Evolutionary conservation across 2,329 filamentous ascomycete species (phyloP).

Genomic region (Penicillium paneum): DNA sequence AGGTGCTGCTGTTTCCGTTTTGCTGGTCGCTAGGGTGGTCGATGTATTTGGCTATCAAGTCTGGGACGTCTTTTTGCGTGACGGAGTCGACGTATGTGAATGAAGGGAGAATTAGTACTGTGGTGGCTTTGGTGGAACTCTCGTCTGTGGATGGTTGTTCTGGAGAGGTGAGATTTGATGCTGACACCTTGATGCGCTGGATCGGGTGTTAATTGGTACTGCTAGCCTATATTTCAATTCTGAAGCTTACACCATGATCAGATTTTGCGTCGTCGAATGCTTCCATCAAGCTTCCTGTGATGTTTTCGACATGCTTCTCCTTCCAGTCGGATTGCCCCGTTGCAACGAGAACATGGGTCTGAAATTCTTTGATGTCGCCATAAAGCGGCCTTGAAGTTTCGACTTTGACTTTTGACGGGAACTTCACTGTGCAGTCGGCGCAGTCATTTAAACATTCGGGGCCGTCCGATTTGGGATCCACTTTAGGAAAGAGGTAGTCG

Average conservation of each 20-base stretch:
- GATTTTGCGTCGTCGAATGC: slow-evolving; percentile 51
- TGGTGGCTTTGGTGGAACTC: slow-evolving; percentile 53
- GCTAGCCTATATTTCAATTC: neutral
- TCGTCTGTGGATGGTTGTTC: slow-evolving; percentile 11
- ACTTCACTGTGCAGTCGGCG: slow-evolving; percentile 37
- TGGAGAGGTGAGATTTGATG: slow-evolving; percentile 32
- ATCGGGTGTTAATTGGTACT: neutral
- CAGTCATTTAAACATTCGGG: slow-evolving; percentile 37
- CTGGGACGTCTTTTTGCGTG: slow-evolving; percentile 60
- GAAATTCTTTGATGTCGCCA: slow-evolving; percentile 37
- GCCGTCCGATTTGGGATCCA: slow-evolving; percentile 33
- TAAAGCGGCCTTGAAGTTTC: slow-evolving; percentile 33
- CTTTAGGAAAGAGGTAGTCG: slow-evolving; percentile 38
- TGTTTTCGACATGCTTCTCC: slow-evolving; percentile 30
- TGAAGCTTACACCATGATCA: slow-evolving; percentile 59
- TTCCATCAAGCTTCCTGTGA: slow-evolving; percentile 52
- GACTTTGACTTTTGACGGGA: slow-evolving; percentile 36
- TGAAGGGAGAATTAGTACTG: slow-evolving; percentile 74
- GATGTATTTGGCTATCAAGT: slow-evolving; percentile 65
- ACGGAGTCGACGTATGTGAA: slow-evolving; percentile 78
- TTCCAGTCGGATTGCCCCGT: slow-evolving; percentile 40
- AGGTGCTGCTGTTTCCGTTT: slow-evolving; percentile 52
- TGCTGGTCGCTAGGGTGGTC: slow-evolving; percentile 54
- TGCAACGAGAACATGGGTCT: slow-evolving; percentile 38
- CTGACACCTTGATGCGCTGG: slow-evolving; percentile 37